These are phyloP conservation scores for Cladosporium austrohemisphaericum DNA, from an alignment of 2,329 filamentous ascomycete genomes.

Conservation along the genomic window DNA sequence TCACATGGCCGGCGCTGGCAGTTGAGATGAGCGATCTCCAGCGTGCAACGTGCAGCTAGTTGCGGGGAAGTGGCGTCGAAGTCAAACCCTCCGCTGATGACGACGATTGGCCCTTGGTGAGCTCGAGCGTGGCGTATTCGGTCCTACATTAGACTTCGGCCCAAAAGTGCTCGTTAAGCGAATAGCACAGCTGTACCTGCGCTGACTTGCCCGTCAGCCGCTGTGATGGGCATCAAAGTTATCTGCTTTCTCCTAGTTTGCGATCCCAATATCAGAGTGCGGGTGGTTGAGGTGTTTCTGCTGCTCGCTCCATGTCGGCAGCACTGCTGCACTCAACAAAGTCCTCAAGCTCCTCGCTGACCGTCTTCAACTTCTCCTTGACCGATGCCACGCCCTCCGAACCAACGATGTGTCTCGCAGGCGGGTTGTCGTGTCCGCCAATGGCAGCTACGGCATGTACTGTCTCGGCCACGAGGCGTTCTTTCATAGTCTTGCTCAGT, in stretches of 20 bases:
- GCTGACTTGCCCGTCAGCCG: too few species aligned
- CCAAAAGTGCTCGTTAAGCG: background rate
- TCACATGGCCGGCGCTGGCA: background rate
- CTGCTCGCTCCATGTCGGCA: conserved; percentile 60
- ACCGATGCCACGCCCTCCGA: conserved; percentile 82
- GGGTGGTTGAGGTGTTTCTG: conserved; percentile 10
- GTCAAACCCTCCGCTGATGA: background rate
- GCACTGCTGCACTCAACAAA: conserved; percentile 87
- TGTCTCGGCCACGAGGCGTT: conserved; percentile 78
- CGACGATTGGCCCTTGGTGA: conserved; percentile 5
- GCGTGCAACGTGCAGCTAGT: conserved; percentile 10
- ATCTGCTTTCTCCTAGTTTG: background rate
- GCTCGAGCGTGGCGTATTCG: conserved; percentile 6
- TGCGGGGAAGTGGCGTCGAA: conserved; percentile 4
- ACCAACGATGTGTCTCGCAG: conserved; percentile 88
- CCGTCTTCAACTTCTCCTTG: conserved; percentile 93
- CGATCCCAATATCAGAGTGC: conserved; percentile 1
- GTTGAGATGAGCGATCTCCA: too few species aligned
- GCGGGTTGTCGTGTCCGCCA: conserved; percentile 92
- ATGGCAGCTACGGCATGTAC: conserved; percentile 88
- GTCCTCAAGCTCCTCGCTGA: conserved; percentile 93
- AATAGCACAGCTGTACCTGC: too few species aligned
- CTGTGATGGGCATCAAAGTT: background rate
- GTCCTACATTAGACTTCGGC: conserved; percentile 8
- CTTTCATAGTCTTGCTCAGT: conserved; percentile 63